Percentiles rank a stretch among this genome's conserved stretches.
Conservation (phyloP, 2,329 filamentous ascomycete genomes). For the Colletotrichum magnum region DNA sequence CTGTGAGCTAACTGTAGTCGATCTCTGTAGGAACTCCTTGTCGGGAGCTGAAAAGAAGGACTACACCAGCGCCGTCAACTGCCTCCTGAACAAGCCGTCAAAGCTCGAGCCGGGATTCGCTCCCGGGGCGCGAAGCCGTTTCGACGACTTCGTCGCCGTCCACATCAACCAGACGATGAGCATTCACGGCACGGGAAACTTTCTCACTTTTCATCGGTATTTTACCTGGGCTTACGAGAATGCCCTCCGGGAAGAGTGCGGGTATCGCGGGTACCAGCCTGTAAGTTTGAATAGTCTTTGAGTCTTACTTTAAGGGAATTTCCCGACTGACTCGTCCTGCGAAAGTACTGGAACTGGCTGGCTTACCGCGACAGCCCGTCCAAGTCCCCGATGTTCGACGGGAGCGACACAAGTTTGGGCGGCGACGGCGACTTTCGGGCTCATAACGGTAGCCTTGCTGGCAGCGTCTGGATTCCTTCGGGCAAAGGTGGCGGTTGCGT, state of each 20-base stretch:
- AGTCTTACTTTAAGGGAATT: not conserved
- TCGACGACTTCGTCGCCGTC: constrained; percentile 42
- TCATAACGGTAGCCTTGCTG: constrained; percentile 43
- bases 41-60: constrained; percentile 42
- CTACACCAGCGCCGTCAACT: constrained; percentile 41
- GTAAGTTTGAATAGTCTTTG: not conserved
- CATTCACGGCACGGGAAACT: constrained; percentile 33
- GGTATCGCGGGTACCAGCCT: constrained; percentile 39
- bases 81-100: constrained; percentile 31
- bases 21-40: constrained; percentile 41
- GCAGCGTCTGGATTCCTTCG: constrained; percentile 49
- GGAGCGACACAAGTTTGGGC: constrained; percentile 54
- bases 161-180: constrained; percentile 36
- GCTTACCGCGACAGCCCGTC: constrained; percentile 46
- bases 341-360: constrained; percentile 54
- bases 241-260: constrained; percentile 38
- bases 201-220: constrained; percentile 41
- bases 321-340: not conserved
- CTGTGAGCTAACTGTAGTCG: not conserved
- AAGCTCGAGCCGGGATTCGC: constrained; percentile 21
- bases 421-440: constrained; percentile 54
- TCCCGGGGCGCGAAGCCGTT: constrained; percentile 35
- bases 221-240: constrained; percentile 39
- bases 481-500: constrained; percentile 54
- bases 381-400: constrained; percentile 56